Base-by-base conservation (phyloP, 306 rosid genomes). In the Cucumis cinereus region DNA sequence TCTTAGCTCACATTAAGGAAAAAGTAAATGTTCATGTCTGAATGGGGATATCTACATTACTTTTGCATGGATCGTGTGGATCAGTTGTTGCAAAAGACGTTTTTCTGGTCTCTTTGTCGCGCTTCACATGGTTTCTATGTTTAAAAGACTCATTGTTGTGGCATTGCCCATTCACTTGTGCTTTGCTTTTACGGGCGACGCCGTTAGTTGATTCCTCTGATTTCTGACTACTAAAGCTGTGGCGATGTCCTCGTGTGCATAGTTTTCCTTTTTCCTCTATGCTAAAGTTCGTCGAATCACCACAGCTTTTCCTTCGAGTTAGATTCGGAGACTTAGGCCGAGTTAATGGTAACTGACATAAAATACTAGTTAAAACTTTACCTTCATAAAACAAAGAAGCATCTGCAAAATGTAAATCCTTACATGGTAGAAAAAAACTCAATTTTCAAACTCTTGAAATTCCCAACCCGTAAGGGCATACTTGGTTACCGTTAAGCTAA, bases 311-410 rank as follows among this genome's bases (percentile, higher is more conserved):
- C 91, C 99, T 92, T 82, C 98, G 85, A 57, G 83, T 71, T 28
- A 90, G 86, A 73, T 90, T 92, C 30, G 99, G 99, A 24, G 98
- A 95, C 87, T 87, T 92, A 22, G 99, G 97, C 38, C 88, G 87
- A 52, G 99, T 95, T 82, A 92, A 82, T 30, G 99, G 99, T 76
- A 80, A 84, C 99, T 95, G 92, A 68, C 68, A 85, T 62, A 55
- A 83, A 35, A 47, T 45, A 68, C 63, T 47, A 36, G 33, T 77
- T n/a, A 73, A 73, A 26, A 16, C 36, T 60, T 55, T 38, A 12
- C 38, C 56, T 45, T 74, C 61, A 28, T 17, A 17, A 41, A 15
- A 49, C n/a, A 69, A 26, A 41, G 73, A 22, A 54, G 26, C 61
- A 56, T 56, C 61, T 10, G 30, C 15, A 56, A 56, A 4, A 56